Base-by-base conservation (phyloP, 2,329 filamentous ascomycete genomes). In the Diaporthe citri region DNA sequence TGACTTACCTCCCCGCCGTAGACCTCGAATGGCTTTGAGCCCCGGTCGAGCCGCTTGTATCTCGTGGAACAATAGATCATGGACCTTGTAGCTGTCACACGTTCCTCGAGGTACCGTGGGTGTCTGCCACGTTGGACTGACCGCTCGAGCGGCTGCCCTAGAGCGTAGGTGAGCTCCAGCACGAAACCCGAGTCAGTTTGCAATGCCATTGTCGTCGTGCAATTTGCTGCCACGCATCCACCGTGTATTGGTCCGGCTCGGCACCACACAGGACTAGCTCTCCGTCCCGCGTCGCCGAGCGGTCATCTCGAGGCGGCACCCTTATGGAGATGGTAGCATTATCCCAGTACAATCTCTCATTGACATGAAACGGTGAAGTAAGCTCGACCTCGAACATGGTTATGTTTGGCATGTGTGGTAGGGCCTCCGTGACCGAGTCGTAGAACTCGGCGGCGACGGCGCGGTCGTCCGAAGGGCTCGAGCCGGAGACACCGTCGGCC, bases 241-340 rank as follows among this genome's bases (percentile, higher is more conserved):
- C 0, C 6, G 34, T 55, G 13, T 28, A 4, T 2, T 6, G 3
- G 4, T 36, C 4, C 20, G 48, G 48, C n/a, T 4, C 12, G 15
- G 4, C 1, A 1, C 9, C 22, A 10, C 3, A 3, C n/a, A 39
- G 4, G 2, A 4, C 0, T n/a, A 67, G 13, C 13, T 0, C 5
- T 20, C 31, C 64, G 4, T 28, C 15, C 8, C 2, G 34, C 46
- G 25, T 4, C 12, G 15, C 22, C n/a, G 48, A 52, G 7, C n/a
- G 22, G 34, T 52, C 64, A 28, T 36, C 8, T 8, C 48, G 13
- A 6, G 25, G 62, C 8, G 62, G 22, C 5, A 39, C 13, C 3
- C 3, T 4, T 13, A 67, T 52, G 0, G 0, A 0, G 13, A 67
- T 15, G 1, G 1, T 0, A 3, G 28, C 3, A 9, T n/a, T 2